Evolutionary conservation across 192 early-diverging fungal species (phyloP).

Genomic region (Pilaira anomala): DNA sequence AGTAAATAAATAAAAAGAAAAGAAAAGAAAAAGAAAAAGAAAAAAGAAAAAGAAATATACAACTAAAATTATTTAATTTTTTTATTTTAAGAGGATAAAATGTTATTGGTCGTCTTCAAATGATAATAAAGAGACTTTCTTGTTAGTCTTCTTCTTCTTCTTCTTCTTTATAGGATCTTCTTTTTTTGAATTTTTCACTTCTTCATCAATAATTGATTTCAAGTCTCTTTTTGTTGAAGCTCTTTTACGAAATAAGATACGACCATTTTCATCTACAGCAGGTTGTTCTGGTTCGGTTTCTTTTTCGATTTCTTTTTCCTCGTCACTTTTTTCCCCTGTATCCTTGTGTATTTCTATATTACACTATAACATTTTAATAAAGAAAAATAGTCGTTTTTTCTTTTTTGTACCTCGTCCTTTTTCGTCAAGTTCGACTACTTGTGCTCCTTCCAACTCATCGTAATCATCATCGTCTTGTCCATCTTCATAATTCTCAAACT

Average conservation of each 20-base stretch:
- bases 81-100: no score
- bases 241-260: slow-evolving; percentile 24
- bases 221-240: slow-evolving; percentile 8
- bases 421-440: slow-evolving; percentile 30
- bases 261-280: slow-evolving; percentile 29
- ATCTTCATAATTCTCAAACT: slow-evolving; percentile 32
- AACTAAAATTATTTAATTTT: no score
- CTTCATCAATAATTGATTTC: slow-evolving; percentile 11
- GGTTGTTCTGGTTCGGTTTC: slow-evolving; percentile 8
- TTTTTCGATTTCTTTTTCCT: slow-evolving; percentile 13
- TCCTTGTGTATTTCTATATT: slow-evolving; percentile 25
- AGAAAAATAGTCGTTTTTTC: neutral
- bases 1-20: neutral
- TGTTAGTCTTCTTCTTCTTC: slow-evolving; percentile 24
- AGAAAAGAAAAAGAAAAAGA: slow-evolving; percentile 1
- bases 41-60: no score
- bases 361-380: neutral
- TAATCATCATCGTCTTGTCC: slow-evolving; percentile 35
- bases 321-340: slow-evolving; percentile 11
- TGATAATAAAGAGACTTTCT: slow-evolving; percentile 27
- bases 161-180: neutral
- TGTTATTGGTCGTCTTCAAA: slow-evolving; percentile 20
- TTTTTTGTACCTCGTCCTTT: slow-evolving; percentile 21
- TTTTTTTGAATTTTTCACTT: neutral
- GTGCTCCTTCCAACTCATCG: slow-evolving; percentile 36